Conservation (phyloP, 805 yeast species). For the Starmerella ratchasimensis region DNA sequence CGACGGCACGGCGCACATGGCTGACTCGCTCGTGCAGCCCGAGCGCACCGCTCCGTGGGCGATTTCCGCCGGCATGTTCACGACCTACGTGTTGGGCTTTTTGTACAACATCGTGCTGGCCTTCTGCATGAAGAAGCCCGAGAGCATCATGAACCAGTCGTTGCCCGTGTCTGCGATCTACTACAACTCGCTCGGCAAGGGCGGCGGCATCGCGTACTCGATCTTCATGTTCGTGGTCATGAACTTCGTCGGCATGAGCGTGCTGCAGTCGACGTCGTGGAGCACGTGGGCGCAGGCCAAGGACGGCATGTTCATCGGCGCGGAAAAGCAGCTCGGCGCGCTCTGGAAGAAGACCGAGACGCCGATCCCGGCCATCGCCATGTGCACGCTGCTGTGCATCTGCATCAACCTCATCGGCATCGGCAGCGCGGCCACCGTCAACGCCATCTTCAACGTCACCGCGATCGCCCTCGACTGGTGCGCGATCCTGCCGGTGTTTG, state of each 20-base stretch:
- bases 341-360: slow-evolving; percentile 43
- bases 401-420: slow-evolving; percentile 46
- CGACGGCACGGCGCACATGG: slow-evolving; percentile 59
- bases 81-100: slow-evolving; percentile 24
- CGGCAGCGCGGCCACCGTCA: slow-evolving; percentile 45
- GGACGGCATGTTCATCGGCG: slow-evolving; percentile 52
- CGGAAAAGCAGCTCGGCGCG: slow-evolving; percentile 24
- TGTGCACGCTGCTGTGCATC: slow-evolving; percentile 37
- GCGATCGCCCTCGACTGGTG: slow-evolving; percentile 59
- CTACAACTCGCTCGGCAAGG: slow-evolving; percentile 47
- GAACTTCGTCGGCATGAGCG: slow-evolving; percentile 51
- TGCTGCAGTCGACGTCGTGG: slow-evolving; percentile 50
- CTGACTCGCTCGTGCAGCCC: slow-evolving; percentile 51
- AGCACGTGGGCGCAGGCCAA: slow-evolving; percentile 66
- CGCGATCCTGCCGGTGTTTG: slow-evolving; percentile 47
- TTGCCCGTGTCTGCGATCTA: slow-evolving; percentile 55
- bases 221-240: slow-evolving; percentile 45
- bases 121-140: slow-evolving; percentile 23
- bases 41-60: slow-evolving; percentile 45
- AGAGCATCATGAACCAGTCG: slow-evolving; percentile 12
- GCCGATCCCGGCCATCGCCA: slow-evolving; percentile 47
- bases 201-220: slow-evolving; percentile 52
- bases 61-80: slow-evolving; percentile 35
- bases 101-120: slow-evolving; percentile 24
- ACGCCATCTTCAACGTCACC: slow-evolving; percentile 58